A percentile compares a stretch with the other conserved stretches of the same genome.
These are phyloP conservation scores for Aspergillus brunneoviolaceus DNA, from an alignment of 2,329 filamentous ascomycete species.

Conservation along the genomic window DNA sequence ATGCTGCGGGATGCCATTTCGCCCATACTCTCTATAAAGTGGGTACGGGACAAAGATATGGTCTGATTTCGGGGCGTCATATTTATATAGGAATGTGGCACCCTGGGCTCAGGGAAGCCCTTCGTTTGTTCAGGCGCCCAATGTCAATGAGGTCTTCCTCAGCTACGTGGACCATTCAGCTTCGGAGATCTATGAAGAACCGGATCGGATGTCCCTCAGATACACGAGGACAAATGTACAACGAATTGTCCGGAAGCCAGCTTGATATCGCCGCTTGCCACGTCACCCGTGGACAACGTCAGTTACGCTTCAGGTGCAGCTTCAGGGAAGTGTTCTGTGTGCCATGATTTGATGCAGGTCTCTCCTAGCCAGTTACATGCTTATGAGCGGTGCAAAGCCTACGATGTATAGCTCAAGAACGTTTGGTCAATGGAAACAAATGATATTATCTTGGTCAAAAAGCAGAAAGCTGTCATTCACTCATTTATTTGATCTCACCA, in stretches of 20 bases:
- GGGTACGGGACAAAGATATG: not conserved
- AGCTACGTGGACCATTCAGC: constrained; percentile 34
- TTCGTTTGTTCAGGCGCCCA: constrained; percentile 12
- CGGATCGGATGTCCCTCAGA: constrained; percentile 21
- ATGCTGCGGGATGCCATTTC: not conserved
- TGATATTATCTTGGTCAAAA: constrained; percentile 31
- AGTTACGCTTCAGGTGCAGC: constrained; percentile 26
- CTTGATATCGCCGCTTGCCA: constrained; percentile 29
- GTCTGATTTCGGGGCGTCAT: not conserved
- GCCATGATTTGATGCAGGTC: constrained; percentile 4
- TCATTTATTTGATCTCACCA: constrained; percentile 44
- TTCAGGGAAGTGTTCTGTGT: constrained; percentile 11
- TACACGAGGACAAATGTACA: constrained; percentile 22
- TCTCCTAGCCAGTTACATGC: constrained; percentile 13
- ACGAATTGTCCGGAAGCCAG: constrained; percentile 22
- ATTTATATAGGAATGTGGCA: constrained; percentile 10
- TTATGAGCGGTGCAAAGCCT: constrained; percentile 3
- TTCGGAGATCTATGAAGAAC: constrained; percentile 11
- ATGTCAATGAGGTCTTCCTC: constrained; percentile 12
- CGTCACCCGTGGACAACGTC: constrained; percentile 32
- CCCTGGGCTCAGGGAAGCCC: not conserved
- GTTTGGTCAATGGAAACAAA: constrained; percentile 14
- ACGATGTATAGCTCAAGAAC: constrained; percentile 5
- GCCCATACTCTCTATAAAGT: not conserved
- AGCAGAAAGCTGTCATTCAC: constrained; percentile 24